These are phyloP conservation scores for Gaultheria prostrata DNA, from an alignment of 148 eudicot species.

Conservation along the genomic window DNA sequence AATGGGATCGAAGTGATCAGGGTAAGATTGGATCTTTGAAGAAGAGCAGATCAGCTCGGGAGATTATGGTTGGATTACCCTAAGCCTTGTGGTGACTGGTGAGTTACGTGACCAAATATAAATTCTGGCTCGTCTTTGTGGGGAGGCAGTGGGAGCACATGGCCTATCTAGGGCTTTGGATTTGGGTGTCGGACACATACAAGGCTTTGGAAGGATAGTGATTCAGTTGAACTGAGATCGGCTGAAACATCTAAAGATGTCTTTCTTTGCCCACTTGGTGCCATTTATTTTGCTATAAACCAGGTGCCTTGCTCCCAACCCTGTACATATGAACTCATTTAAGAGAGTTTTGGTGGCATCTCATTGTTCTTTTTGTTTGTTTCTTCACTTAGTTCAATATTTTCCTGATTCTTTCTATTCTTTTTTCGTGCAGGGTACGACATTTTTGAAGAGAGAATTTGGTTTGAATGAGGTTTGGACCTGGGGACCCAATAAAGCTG, in stretches of 20 bases:
- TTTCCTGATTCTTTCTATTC: background rate
- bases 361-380: background rate
- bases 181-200: slow-evolving; percentile 18
- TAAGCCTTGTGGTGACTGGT: background rate
- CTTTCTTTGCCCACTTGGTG: slow-evolving; percentile 20
- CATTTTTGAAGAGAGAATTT: background rate
- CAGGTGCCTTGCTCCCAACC: background rate
- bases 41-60: slow-evolving; percentile 6
- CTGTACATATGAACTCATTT: background rate
- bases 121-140: background rate
- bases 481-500: background rate
- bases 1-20: background rate
- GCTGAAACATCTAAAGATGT: slow-evolving; percentile 16
- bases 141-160: background rate
- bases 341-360: slow-evolving; percentile 10
- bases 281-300: background rate
- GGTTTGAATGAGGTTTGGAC: background rate
- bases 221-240: slow-evolving; percentile 20
- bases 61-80: background rate
- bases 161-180: background rate
- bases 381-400: background rate
- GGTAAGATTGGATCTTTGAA: background rate
- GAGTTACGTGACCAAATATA: background rate
- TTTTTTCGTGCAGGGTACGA: background rate
- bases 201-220: slow-evolving; percentile 26